These are phyloP conservation scores for Auricularia sp. DNA, from an alignment of 768 basidiomycete genomes.

Conservation along the genomic window DNA sequence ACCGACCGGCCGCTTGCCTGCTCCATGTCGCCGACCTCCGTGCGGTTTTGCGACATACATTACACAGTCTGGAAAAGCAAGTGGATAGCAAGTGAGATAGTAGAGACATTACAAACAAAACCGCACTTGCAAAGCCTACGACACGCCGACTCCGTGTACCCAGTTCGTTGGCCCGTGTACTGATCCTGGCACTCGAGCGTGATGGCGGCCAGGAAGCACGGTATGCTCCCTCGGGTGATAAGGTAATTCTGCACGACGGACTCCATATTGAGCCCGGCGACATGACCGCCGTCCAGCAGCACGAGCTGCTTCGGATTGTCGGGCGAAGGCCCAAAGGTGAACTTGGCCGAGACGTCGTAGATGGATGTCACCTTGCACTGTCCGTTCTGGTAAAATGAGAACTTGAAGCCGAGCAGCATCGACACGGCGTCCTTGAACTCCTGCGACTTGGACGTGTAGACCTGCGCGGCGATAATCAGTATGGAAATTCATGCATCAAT, in stretches of 20 bases:
- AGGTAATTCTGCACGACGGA: not conserved
- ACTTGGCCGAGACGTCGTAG: slow-evolving; percentile 78
- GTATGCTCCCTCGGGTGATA: slow-evolving; percentile 20
- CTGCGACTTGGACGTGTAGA: slow-evolving; percentile 73
- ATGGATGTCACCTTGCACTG: slow-evolving; percentile 84
- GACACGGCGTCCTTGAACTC: slow-evolving; percentile 90
- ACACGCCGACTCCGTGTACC: not conserved
- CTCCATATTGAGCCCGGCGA: not conserved
- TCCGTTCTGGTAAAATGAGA: slow-evolving; percentile 85
- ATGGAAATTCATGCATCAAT: not conserved
- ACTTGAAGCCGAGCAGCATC: slow-evolving; percentile 81
- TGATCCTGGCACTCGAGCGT: slow-evolving; percentile 20
- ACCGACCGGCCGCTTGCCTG: too few species aligned
- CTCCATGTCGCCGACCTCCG: too few species aligned
- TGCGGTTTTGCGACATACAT: too few species aligned
- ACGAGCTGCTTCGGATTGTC: not conserved
- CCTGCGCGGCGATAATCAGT: slow-evolving; percentile 28
- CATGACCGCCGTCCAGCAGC: not conserved
- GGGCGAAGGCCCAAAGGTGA: slow-evolving; percentile 62
- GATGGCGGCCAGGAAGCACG: slow-evolving; percentile 28
- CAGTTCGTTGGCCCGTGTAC: not conserved
- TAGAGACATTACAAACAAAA: not conserved
- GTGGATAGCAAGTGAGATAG: not conserved
- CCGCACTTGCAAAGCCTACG: not conserved
- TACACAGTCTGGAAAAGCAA: not conserved